Base-by-base conservation (phyloP, 2,329 filamentous ascomycete genomes). In the Arthrobotrys sphaeroides region DNA sequence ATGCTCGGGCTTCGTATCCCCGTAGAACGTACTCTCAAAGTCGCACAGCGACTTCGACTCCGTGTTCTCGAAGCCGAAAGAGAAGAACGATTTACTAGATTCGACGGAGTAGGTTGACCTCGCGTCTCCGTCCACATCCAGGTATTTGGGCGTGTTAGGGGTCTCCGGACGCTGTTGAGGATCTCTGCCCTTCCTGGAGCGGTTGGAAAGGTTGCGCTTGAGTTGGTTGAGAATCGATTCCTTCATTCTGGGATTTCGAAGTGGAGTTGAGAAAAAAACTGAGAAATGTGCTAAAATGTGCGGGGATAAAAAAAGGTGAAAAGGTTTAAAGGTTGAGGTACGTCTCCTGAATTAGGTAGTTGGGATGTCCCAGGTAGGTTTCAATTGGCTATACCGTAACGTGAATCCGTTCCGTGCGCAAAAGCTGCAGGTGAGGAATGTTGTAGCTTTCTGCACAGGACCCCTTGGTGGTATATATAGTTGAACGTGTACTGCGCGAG, bases 201-300 rank as follows among this genome's bases (percentile, higher is more conserved):
- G 51, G 31, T 55, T 55, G n/a, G 51, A 55, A n/a, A 55, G 51
- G 51, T 55, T 55, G 5, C 51, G 51, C 31, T 55, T 55, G n/a
- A 55, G 51, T 38, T 55, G 51, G 3, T 16, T 38, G 3, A 55
- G 31, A 38, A 55, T 28, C 38, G 51, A 55, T 33, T 53, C 47
- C 16, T 53, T 53, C 51, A 55, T 55, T 22, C n/a, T 55, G 10
- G 6, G 20, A 22, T 22, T 38, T 22, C 38, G 28, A 33, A 33
- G 10, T 5, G 28, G 28, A n/a, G 24, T 31, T 36, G 6, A 20
- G 2, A 33, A 33, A 53, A 33, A 51, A 31, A 53, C 6, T 24
- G 42, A 10, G 31, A 12, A 12, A 5, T 24, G 42, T 22, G 20
- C 24, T 45, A 18, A 18, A 45, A 45, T 45, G n/a, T n/a, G n/a